Base-by-base conservation (phyloP, 371 early-diverging fungal species). In the Syncephalastrum contaminatum region DNA sequence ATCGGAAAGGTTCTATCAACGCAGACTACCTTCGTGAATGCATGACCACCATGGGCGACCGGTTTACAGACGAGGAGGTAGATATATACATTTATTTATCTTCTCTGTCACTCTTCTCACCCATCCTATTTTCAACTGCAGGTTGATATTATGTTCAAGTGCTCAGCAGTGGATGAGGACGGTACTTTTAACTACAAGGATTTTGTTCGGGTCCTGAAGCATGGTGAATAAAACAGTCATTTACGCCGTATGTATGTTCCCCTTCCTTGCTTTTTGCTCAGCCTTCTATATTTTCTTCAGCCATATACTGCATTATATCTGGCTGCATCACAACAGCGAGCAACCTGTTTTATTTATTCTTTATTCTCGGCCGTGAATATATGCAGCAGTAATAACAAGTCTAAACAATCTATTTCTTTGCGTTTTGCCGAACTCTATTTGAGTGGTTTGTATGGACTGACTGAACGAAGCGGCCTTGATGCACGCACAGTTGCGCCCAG, bases 61-160 rank as follows among this genome's bases (percentile, higher is more conserved):
- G 89, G 51, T 91, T 97, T 56, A 91, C 93, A 5, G 90, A 93
- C 55, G 93, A 93, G 41, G 94, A 95, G 80, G 92, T 92, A 69
- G 56, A 53, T 21, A 43, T 14, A 41, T n/a, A n/a, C 56, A 49
- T 2, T 25, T 4, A 25, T 25, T 25, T 25, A 25, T 25, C 36
- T 30, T 30, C 10, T 6, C 7, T 30, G 10, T 44, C 20, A 16
- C 19, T 27, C 20, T 22, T 13, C 30, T 24, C 25, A 47, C 25
- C 15, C 12, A 39, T 47, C 19, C 25, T 49, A 49, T 20, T 25
- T 25, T 48, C 5, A 18, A 40, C 22, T n/a, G 43, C 67, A 90
- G 91, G 90, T 95, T 0, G 97, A 95, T 62, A 88, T 90, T 51
- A 90, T 97, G 91, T 93, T 94, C 73, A 92, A 93, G 64, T 95